Evolutionary conservation across 2,329 filamentous ascomycete genomes (phyloP), one percentile per base, ranked within the genome.

Genomic region (Chaetothyriales sp.): DNA sequence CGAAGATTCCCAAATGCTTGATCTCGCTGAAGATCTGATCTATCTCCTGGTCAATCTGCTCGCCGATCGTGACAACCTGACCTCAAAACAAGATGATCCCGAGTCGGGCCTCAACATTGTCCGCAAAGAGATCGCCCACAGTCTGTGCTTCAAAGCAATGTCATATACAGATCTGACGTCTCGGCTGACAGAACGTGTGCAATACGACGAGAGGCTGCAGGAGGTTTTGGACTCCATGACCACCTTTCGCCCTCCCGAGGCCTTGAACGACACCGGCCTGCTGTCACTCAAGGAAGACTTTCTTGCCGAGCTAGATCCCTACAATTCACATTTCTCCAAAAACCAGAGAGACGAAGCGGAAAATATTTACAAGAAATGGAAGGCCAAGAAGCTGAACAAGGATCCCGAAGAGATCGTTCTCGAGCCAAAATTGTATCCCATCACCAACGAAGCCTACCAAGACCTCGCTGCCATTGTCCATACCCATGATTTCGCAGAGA

Each of bases 301-400:
- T 61, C 77, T 95, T 43, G 85, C 90, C 60, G 78, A 94, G 46
- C 81, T 98, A 48, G 94, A 98, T 65, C 92, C 94, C 0, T 98
- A 95, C 66, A 92, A 89, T 63, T 86, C 89, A 5, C 89, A 97
- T 64, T 98, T 95, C 67, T 94, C 83, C 63, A 94, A 95, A 65
- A 98, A 98, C 62, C 90, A 97, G 66, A 81, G 92, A 48, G 92
- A 98, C 64, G 92, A 98, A 66, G 88, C 90, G 0, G 92, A 98
- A 67, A 82, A 80, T 59, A 85, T 89, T 2, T 95, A 92, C 70
- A 88, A 85, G 61, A 83, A 85, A 62, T 85, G 86, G 73, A 82
- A 92, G 73, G 86, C 89, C 9, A 89, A 89, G 70, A 89, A 86
- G 69, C 88, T 84, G 0, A 89, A 89, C 18, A 89, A 89, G 65